Base-by-base conservation (phyloP, 176 grass and related monocot species). In the Phoenix roebelenii region DNA sequence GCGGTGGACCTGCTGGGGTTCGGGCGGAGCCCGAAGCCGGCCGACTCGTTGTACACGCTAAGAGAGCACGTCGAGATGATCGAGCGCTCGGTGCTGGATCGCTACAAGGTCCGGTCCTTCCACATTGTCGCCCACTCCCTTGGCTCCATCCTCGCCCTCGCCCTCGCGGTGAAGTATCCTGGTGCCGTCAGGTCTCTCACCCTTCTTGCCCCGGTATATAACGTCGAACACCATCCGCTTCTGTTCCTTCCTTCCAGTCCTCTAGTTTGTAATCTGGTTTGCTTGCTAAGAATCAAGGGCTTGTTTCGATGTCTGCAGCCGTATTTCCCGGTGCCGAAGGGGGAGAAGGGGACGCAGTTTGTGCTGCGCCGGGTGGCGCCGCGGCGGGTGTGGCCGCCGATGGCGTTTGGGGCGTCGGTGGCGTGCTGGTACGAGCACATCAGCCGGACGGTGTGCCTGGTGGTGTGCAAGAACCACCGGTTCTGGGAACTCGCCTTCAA, bases 41-140 rank as follows among this genome's bases (percentile, higher is more conserved):
- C 69, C 15, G 80, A 83, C 20, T 83, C 80, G 10, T 51, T 83
- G n/a, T 83, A 83, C 71, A 83, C 80, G 12, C 61, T 83, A 53
- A 61, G 80, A 61, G 80, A 83, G 68, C 80, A 83, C 67, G 64
- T 83, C 15, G 80, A 74, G 51, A 83, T 83, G 80, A 83, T 83
- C 69, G 80, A 83, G 56, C 57, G 69, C 3, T 83, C 80, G 0
- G 80, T 83, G 55, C 53, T 83, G n/a, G 61, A 72, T 29, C 74
- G 52, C 32, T 69, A 74, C 74, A 55, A 64, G 2, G 74, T 83
- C 39, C 73, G 64, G 67, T 78, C 74, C 39, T 84, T 84, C 75
- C 81, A 84, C 81, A 79, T 84, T 39, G 75, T 84, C 17, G 81
- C 81, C 4, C 81, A 84, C 26, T 84, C 81, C 49, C 81, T 84